phyloP scores from a whole-genome alignment of 345 rosid species.

The Populus pruinosa region DNA sequence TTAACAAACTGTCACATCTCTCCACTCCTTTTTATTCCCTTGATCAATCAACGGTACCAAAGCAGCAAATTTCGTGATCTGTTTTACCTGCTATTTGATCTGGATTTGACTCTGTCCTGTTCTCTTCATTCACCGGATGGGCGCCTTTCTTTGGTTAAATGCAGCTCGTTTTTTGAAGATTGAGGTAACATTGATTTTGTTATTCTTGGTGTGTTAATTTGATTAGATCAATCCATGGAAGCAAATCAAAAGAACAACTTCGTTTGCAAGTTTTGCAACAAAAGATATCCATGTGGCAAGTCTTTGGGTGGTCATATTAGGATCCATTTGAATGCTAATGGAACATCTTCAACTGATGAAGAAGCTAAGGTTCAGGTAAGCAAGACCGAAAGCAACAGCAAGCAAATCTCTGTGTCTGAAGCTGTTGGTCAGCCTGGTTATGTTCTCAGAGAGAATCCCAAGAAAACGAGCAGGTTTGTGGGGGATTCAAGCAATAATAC shows the following conservation, averaged over 20 bases:
- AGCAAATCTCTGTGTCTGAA: conserved; percentile 32
- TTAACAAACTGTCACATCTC: conserved; percentile 53
- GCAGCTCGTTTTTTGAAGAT: conserved; percentile 29
- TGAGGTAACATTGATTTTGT: conserved; percentile 34
- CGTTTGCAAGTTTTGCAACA: conserved; percentile 71
- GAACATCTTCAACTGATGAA: conserved; percentile 22
- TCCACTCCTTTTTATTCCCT: conserved; percentile 19
- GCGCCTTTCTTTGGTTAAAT: conserved; percentile 17
- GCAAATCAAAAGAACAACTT: conserved; percentile 53
- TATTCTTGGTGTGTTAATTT: conserved; percentile 30
- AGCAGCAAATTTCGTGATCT: conserved; percentile 37
- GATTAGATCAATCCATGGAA: conserved; percentile 47
- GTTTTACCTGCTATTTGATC: conserved; percentile 30
- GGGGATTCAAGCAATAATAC: conserved; percentile 38
- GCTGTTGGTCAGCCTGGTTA: conserved; percentile 50
- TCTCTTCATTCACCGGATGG: background rate
- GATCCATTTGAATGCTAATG: conserved; percentile 54
- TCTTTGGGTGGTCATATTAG: conserved; percentile 89
- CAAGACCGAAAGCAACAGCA: conserved; percentile 13
- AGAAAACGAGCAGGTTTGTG: conserved; percentile 50
- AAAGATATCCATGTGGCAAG: conserved; percentile 73
- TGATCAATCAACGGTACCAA: conserved; percentile 21
- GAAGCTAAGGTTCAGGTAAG: conserved; percentile 33
- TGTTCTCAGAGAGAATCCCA: conserved; percentile 67
- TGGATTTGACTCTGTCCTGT: conserved; percentile 20